Evolutionary conservation across 2,329 filamentous ascomycete species (phyloP).

Genomic region (Blastomyces parvus): DNA sequence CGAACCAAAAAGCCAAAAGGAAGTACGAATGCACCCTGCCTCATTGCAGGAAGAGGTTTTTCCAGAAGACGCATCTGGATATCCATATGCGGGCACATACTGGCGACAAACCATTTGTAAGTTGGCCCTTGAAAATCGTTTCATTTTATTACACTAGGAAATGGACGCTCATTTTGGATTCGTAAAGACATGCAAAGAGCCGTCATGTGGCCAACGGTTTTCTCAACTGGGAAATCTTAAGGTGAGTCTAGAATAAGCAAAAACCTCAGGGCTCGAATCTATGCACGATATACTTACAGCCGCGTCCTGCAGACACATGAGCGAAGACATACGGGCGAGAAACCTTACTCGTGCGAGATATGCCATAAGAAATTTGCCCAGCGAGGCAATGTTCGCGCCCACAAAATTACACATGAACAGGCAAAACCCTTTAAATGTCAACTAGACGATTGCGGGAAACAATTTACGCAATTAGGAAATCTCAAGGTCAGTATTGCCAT

Average conservation of each 20-base stretch:
- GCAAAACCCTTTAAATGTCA: slow-evolving; percentile 72
- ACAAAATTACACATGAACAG: slow-evolving; percentile 69
- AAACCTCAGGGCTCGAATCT: background rate
- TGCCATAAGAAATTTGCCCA: slow-evolving; percentile 80
- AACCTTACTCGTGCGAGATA: slow-evolving; percentile 67
- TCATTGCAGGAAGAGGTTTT: slow-evolving; percentile 71
- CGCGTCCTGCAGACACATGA: slow-evolving; percentile 59
- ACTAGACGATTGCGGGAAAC: slow-evolving; percentile 74
- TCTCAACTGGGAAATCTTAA: slow-evolving; percentile 87
- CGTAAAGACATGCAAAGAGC: slow-evolving; percentile 55
- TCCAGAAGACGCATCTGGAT: slow-evolving; percentile 84
- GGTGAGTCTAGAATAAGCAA: slow-evolving; percentile 39
- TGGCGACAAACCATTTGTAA: slow-evolving; percentile 80
- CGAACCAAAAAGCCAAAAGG: slow-evolving; percentile 37
- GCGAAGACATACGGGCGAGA: slow-evolving; percentile 76
- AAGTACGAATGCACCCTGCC: slow-evolving; percentile 67
- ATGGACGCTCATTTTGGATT: slow-evolving; percentile 5
- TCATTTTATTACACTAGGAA: background rate
- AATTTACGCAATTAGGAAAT: slow-evolving; percentile 84
- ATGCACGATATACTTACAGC: slow-evolving; percentile 1
- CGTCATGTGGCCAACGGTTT: slow-evolving; percentile 67
- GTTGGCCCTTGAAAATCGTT: slow-evolving; percentile 29
- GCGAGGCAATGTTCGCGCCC: slow-evolving; percentile 73
- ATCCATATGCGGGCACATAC: slow-evolving; percentile 85
- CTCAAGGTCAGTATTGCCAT: slow-evolving; percentile 56